Conservation (phyloP, 2,329 filamentous ascomycete species). For the Cyphellophora attinorum region DNA sequence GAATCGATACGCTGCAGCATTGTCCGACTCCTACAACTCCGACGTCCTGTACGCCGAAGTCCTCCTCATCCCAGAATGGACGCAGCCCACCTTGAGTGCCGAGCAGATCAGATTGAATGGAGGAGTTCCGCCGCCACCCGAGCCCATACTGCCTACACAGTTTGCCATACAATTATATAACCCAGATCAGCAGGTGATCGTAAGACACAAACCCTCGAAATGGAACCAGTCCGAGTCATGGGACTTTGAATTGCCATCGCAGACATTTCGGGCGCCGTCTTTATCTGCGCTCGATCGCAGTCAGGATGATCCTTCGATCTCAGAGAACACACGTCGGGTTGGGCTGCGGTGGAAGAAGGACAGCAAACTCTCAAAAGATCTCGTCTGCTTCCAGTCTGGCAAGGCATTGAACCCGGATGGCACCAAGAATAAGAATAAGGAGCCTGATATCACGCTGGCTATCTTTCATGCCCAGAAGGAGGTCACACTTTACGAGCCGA, state of each 20-base stretch:
- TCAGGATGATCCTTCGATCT: conserved; percentile 49
- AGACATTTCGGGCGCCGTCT: conserved; percentile 73
- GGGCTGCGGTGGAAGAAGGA: conserved; percentile 86
- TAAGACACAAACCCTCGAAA: conserved; percentile 59
- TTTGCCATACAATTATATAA: conserved; percentile 90
- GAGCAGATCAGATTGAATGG: conserved; percentile 67
- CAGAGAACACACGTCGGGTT: conserved; percentile 57
- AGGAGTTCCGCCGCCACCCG: conserved; percentile 54
- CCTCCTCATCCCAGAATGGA: conserved; percentile 74
- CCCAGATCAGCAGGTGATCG: conserved; percentile 70
- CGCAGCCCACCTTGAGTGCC: conserved; percentile 68
- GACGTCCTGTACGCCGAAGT: conserved; percentile 84
- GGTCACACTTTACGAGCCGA: conserved; percentile 86
- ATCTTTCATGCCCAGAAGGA: conserved; percentile 69
- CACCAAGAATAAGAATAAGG: conserved; percentile 67
- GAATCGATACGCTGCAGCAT: conserved; percentile 77
- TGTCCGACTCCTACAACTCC: conserved; percentile 72
- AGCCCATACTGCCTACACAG: conserved; percentile 64
- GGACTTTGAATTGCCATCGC: conserved; percentile 87
- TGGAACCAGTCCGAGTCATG: conserved; percentile 76
- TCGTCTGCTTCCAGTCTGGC: conserved; percentile 80
- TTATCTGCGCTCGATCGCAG: conserved; percentile 68
- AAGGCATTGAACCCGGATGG: conserved; percentile 54
- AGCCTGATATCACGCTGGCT: conserved; percentile 92
- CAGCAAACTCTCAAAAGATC: conserved; percentile 72